Evolutionary conservation across 495 filamentous ascomycete species (phyloP).

Genomic region (Penicillium robsamsonii): DNA sequence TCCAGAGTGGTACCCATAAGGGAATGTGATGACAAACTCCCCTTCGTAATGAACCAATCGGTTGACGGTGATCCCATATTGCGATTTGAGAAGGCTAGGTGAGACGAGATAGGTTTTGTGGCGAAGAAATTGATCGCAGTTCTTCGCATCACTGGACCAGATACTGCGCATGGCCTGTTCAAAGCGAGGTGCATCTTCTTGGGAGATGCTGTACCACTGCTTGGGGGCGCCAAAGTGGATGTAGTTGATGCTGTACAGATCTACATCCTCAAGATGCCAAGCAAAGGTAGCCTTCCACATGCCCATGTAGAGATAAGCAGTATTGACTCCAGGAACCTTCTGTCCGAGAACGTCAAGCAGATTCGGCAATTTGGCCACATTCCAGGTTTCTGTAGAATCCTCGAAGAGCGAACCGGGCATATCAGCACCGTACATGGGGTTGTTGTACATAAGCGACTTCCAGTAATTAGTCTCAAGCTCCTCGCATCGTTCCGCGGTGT

Average conservation of each 20-base stretch:
- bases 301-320: constrained; percentile 95
- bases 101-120: constrained; percentile 99
- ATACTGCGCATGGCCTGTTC: constrained; percentile 94
- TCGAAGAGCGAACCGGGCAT: constrained; percentile 96
- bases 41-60: constrained; percentile 93
- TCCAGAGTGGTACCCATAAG: constrained; percentile 97
- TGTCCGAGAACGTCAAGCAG: constrained; percentile 91
- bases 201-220: constrained; percentile 99
- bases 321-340: constrained; percentile 96
- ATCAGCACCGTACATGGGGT: constrained; percentile 93
- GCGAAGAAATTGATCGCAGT: constrained; percentile 91
- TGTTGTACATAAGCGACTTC: constrained; percentile 92
- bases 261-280: constrained; percentile 98
- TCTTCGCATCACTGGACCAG: constrained; percentile 95
- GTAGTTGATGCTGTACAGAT: constrained; percentile 99
- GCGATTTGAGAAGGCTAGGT: constrained; percentile 75
- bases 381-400: constrained; percentile 81
- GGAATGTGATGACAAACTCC: constrained; percentile 98
- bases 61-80: constrained; percentile 94
- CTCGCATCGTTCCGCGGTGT: constrained; percentile 83
- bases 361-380: constrained; percentile 90
- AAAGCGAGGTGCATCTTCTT: constrained; percentile 89
- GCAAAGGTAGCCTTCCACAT: constrained; percentile 99
- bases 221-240: constrained; percentile 98
- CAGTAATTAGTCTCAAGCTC: constrained; percentile 93